These are phyloP conservation scores for Tylopilus rubrobrunneus DNA, from an alignment of 768 basidiomycete species.

Conservation along the genomic window DNA sequence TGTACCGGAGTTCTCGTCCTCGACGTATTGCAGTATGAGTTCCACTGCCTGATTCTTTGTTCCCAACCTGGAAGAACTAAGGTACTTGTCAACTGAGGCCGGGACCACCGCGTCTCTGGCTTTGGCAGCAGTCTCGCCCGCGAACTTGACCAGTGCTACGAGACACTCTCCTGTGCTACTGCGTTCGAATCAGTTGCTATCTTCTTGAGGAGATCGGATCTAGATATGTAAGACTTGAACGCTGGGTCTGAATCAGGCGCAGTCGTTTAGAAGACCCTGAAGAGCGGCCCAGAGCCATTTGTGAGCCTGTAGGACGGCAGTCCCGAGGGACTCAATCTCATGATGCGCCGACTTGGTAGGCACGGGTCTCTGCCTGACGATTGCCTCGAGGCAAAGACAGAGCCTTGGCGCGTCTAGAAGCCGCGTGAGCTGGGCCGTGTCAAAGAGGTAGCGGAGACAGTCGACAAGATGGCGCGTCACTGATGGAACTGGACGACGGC, in stretches of 20 bases:
- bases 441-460: no score
- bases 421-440: no score
- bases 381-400: no score
- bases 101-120: constrained; percentile 79
- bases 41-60: constrained; percentile 88
- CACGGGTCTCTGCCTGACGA: no score
- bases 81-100: constrained; percentile 93
- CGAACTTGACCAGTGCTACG: constrained; percentile 81
- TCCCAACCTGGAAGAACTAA: constrained; percentile 85
- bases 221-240: constrained; percentile 84
- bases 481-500: no score
- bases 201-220: constrained; percentile 76
- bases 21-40: constrained; percentile 83
- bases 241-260: constrained; percentile 92
- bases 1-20: constrained; percentile 85
- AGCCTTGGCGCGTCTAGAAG: no score
- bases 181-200: constrained; percentile 89
- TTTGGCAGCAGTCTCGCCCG: constrained; percentile 83
- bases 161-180: constrained; percentile 93
- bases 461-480: no score
- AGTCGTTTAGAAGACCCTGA: constrained; percentile 83
- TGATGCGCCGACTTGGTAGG: no score
- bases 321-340: no score
- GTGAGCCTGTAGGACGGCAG: no score
- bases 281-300: constrained; percentile 84